These are phyloP conservation scores for Dentipellis sp. DNA, from an alignment of 768 basidiomycete genomes.

Conservation along the genomic window DNA sequence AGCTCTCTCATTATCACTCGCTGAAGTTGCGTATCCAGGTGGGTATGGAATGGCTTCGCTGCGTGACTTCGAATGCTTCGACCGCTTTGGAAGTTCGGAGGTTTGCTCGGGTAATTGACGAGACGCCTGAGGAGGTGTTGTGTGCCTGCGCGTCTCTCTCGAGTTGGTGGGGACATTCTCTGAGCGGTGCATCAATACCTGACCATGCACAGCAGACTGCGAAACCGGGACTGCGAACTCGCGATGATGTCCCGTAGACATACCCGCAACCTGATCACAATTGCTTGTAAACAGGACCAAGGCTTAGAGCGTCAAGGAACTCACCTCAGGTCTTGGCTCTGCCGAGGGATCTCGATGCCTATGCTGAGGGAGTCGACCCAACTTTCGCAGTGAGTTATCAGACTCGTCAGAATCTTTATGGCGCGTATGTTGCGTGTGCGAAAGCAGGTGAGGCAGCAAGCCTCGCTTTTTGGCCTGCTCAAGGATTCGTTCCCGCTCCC, in stretches of 20 bases:
- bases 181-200: neutral
- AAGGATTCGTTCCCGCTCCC: constrained; percentile 1
- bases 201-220: neutral
- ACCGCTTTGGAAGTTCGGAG: constrained; percentile 3
- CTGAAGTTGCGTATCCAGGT: constrained; percentile 15
- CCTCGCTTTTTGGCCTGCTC: constrained; percentile 7
- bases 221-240: neutral
- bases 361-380: constrained; percentile 1
- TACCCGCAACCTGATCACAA: neutral
- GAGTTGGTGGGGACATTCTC: neutral
- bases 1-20: constrained; percentile 12
- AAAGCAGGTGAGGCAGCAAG: constrained; percentile 9
- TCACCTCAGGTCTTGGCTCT: neutral
- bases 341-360: constrained; percentile 6
- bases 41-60: constrained; percentile 12
- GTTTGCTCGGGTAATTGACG: neutral
- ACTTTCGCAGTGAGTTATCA: constrained; percentile 12
- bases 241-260: neutral
- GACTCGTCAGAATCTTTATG: constrained; percentile 16
- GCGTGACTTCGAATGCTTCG: constrained; percentile 8
- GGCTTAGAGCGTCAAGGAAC: neutral
- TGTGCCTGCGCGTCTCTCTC: neutral
- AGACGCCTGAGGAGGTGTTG: neutral
- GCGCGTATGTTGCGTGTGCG: constrained; percentile 5
- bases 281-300: too few relatives aligned